Conservation (phyloP, 495 filamentous ascomycete species). For the Hyaloscypha hepaticicola region DNA sequence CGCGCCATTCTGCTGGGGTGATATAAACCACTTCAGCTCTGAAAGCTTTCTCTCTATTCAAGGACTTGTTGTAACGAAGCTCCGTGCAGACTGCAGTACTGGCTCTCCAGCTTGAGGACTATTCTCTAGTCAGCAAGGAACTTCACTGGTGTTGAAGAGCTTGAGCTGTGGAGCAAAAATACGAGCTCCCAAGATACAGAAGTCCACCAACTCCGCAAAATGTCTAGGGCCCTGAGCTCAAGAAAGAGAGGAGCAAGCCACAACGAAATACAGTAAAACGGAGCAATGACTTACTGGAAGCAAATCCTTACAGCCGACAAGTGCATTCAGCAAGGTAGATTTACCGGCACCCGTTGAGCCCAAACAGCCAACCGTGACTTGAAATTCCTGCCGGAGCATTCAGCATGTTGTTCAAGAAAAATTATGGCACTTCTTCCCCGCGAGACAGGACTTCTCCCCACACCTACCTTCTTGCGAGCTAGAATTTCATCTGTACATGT, state of each 20-base stretch:
- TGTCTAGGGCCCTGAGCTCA: too few relatives aligned
- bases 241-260: too few relatives aligned
- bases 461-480: constrained; percentile 2
- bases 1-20: constrained; percentile 51
- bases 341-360: constrained; percentile 53
- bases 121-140: too few relatives aligned
- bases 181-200: too few relatives aligned
- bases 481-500: constrained; percentile 1
- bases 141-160: too few relatives aligned
- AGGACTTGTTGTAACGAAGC: constrained; percentile 55
- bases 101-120: constrained; percentile 43
- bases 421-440: background rate
- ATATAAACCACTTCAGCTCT: constrained; percentile 64
- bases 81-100: constrained; percentile 69
- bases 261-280: too few relatives aligned
- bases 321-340: constrained; percentile 49
- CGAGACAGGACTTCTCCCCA: background rate
- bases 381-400: background rate
- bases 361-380: constrained; percentile 44
- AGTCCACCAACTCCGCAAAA: background rate
- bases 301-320: constrained; percentile 41
- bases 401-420: background rate
- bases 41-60: constrained; percentile 48
- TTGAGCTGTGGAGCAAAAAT: too few relatives aligned
- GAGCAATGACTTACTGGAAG: constrained; percentile 15